Percentiles rank a stretch among this genome's conserved stretches.
Evolutionary conservation across 1,284 basidiomycete species (phyloP).

Genomic region (Melanopsichium pennsylvanicum): DNA sequence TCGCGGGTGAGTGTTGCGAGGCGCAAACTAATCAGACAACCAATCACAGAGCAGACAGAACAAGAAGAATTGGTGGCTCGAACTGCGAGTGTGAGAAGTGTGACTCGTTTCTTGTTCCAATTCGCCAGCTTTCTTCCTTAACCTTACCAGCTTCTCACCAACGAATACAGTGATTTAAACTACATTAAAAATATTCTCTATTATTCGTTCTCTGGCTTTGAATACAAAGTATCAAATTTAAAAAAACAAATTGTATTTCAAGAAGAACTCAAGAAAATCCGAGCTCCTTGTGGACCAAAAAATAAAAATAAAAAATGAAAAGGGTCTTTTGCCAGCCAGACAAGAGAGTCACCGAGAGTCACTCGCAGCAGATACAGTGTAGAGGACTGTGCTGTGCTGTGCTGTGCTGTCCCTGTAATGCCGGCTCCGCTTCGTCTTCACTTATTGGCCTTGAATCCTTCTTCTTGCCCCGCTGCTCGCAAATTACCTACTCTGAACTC

Average conservation of each 20-base stretch:
- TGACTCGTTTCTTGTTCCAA: constrained; percentile 22
- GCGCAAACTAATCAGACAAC: constrained; percentile 7
- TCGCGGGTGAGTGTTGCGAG: neutral
- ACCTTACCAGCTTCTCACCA: no score
- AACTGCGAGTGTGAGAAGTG: no score
- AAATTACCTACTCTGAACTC: no score
- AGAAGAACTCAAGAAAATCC: constrained; percentile 18
- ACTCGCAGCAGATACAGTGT: neutral
- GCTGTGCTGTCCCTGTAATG: constrained; percentile 19
- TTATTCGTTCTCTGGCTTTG: no score
- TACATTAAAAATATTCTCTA: no score
- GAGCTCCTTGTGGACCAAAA: constrained; percentile 1
- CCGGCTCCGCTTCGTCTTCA: constrained; percentile 14
- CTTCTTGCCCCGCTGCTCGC: neutral
- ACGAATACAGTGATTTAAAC: no score
- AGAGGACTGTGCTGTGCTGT: constrained; percentile 9
- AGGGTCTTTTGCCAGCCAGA: neutral
- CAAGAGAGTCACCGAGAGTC: constrained; percentile 24
- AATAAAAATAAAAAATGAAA: no score
- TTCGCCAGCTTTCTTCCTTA: neutral
- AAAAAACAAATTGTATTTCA: constrained; percentile 13
- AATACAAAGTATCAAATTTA: no score
- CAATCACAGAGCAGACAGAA: constrained; percentile 13
- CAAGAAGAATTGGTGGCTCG: no score
- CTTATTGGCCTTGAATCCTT: neutral